Evolutionary conservation across 176 grass and related monocot species (phyloP).

Genomic region (Musa itinerans): DNA sequence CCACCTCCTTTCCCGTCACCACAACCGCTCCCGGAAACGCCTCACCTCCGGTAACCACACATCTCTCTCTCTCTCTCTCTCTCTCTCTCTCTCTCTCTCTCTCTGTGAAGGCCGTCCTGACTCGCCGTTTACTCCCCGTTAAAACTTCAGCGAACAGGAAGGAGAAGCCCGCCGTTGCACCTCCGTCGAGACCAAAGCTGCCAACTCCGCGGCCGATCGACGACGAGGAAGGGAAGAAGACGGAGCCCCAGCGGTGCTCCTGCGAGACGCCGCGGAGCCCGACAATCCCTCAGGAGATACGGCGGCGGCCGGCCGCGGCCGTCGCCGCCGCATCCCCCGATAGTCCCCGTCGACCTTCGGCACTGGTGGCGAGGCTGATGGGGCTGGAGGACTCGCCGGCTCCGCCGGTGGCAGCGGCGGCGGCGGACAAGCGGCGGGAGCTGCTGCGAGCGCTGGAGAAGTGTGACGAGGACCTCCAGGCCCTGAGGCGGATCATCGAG

Average conservation of each 20-base stretch:
- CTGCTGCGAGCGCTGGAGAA: constrained; percentile 91
- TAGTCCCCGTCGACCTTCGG: constrained; percentile 38
- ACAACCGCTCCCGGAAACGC: constrained; percentile 66
- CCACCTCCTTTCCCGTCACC: constrained; percentile 69
- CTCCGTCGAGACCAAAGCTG: no score
- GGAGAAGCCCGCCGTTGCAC: neutral
- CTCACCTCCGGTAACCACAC: constrained; percentile 31
- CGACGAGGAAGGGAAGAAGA: constrained; percentile 5
- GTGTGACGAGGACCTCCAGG: constrained; percentile 91
- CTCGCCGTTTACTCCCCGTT: neutral
- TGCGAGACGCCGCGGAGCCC: constrained; percentile 75
- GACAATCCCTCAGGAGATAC: constrained; percentile 59
- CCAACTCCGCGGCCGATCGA: neutral
- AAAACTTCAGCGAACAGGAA: constrained; percentile 29
- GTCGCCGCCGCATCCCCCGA: constrained; percentile 22
- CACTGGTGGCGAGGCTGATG: constrained; percentile 84
- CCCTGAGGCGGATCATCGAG: constrained; percentile 73
- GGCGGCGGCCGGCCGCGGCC: constrained; percentile 20
- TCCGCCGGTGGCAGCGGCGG: constrained; percentile 21
- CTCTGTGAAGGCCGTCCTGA: neutral
- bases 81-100: neutral
- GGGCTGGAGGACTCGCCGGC: constrained; percentile 51
- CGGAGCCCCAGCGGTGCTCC: constrained; percentile 27
- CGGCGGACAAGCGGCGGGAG: constrained; percentile 65
- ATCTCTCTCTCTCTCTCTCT: neutral